phyloP scores from a whole-genome alignment of 1,139 yeast genomes.

The Nakaseomyces nivariensis region DNA sequence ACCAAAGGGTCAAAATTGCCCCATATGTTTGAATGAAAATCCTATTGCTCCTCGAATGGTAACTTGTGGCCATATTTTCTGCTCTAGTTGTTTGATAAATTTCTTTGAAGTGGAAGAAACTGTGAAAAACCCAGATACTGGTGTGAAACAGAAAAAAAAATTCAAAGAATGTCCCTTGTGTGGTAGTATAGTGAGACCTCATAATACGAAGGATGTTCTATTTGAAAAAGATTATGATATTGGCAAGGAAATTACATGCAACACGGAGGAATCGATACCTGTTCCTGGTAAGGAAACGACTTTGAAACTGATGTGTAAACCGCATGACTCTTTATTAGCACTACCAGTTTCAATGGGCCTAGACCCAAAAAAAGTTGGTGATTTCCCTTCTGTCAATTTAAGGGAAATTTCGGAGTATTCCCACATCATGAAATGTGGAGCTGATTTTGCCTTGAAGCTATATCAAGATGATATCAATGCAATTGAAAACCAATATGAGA shows the following conservation, averaged over 20 bases:
- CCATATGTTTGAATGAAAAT: constrained; percentile 78
- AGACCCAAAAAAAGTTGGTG: constrained; percentile 30
- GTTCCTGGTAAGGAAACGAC: constrained; percentile 48
- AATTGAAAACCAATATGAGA: constrained; percentile 47
- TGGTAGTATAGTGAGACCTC: constrained; percentile 47
- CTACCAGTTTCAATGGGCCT: constrained; percentile 42
- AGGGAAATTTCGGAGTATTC: constrained; percentile 36
- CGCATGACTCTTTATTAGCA: constrained; percentile 49
- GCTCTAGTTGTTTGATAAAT: constrained; percentile 70
- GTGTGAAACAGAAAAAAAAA: constrained; percentile 33
- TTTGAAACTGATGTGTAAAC: constrained; percentile 64
- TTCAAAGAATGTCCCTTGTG: constrained; percentile 83
- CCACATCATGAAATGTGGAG: constrained; percentile 58
- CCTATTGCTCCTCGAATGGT: constrained; percentile 93
- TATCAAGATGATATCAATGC: constrained; percentile 34
- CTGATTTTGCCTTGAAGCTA: constrained; percentile 42
- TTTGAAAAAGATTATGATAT: constrained; percentile 39
- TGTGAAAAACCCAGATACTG: constrained; percentile 21
- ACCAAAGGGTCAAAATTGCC: constrained; percentile 69
- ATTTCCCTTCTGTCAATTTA: constrained; percentile 36
- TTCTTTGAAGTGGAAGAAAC: constrained; percentile 45
- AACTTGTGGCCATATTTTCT: constrained; percentile 86
- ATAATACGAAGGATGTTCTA: constrained; percentile 63
- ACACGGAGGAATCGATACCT: constrained; percentile 41
- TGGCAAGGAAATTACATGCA: not conserved